These are phyloP conservation scores for Cercospora sp. DNA, from an alignment of 2,329 filamentous ascomycete genomes.

Conservation along the genomic window DNA sequence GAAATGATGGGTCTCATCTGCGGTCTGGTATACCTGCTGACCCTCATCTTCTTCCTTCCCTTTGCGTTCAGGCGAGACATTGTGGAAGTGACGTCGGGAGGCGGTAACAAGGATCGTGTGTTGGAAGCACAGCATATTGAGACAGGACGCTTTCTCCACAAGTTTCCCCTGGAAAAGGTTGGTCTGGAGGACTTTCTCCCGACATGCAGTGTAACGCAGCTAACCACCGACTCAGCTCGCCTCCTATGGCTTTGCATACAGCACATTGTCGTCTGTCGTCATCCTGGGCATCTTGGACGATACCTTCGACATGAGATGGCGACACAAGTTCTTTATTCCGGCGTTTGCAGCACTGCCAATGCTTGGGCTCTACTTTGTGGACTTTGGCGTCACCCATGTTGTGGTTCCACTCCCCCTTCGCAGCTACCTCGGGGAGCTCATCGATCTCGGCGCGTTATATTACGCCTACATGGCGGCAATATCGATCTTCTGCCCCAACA, in stretches of 20 bases:
- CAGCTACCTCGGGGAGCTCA: constrained; percentile 77
- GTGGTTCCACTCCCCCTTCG: constrained; percentile 86
- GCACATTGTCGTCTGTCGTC: constrained; percentile 86
- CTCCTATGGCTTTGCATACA: constrained; percentile 89
- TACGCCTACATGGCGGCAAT: constrained; percentile 96
- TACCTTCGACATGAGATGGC: constrained; percentile 96
- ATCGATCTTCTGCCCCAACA: constrained; percentile 96
- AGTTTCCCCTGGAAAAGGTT: constrained; percentile 85
- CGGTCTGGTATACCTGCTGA: constrained; percentile 86
- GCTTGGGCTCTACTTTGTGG: constrained; percentile 95
- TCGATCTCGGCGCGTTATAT: constrained; percentile 76
- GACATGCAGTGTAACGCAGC: constrained; percentile 51
- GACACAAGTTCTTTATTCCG: constrained; percentile 97
- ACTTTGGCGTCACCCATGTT: constrained; percentile 95
- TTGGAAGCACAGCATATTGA: constrained; percentile 72
- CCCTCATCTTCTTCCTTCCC: constrained; percentile 88
- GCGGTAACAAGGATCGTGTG: constrained; percentile 86
- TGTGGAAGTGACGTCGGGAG: constrained; percentile 88
- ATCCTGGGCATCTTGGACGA: constrained; percentile 94
- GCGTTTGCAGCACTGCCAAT: constrained; percentile 91
- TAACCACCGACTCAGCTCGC: constrained; percentile 64
- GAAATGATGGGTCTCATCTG: constrained; percentile 96
- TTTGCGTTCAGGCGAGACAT: constrained; percentile 99
- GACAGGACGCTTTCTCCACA: constrained; percentile 80
- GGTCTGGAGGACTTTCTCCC: constrained; percentile 21